phyloP scores from a whole-genome alignment of 1,284 basidiomycete species.

The Austroboletus rostrupii region DNA sequence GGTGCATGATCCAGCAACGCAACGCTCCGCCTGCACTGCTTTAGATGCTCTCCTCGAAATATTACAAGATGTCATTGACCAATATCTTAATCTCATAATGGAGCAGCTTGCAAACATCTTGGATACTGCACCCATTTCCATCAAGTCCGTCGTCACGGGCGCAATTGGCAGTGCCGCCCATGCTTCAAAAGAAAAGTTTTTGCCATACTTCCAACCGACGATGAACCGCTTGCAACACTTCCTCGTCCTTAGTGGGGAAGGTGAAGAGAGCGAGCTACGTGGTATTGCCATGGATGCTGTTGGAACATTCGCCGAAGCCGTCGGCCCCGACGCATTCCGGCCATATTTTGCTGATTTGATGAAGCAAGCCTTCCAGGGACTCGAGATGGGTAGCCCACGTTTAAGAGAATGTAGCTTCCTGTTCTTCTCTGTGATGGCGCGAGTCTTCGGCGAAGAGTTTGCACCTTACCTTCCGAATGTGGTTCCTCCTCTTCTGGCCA shows the following conservation, averaged over 20 bases:
- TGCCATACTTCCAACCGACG: constrained; percentile 92
- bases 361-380: constrained; percentile 90
- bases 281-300: constrained; percentile 98
- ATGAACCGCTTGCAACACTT: constrained; percentile 90
- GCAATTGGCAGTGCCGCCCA: constrained; percentile 98
- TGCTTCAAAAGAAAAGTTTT: constrained; percentile 90
- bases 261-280: constrained; percentile 90
- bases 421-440: constrained; percentile 97
- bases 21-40: constrained; percentile 91
- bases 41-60: constrained; percentile 97
- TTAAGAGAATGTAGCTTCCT: constrained; percentile 96
- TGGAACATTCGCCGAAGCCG: constrained; percentile 96
- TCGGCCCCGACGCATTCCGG: constrained; percentile 91
- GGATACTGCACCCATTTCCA: constrained; percentile 78
- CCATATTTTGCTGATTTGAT: constrained; percentile 96
- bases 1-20: constrained; percentile 85
- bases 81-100: constrained; percentile 95
- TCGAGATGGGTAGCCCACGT: constrained; percentile 83
- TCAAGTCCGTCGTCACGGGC: constrained; percentile 96
- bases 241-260: constrained; percentile 77
- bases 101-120: constrained; percentile 88
- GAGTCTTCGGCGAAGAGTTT: constrained; percentile 95
- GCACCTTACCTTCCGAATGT: constrained; percentile 84
- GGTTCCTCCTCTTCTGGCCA: constrained; percentile 82
- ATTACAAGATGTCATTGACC: constrained; percentile 84